Evolutionary conservation across 169 alveolate genomes (phyloP).

Genomic region (Babesia gibsoni): DNA sequence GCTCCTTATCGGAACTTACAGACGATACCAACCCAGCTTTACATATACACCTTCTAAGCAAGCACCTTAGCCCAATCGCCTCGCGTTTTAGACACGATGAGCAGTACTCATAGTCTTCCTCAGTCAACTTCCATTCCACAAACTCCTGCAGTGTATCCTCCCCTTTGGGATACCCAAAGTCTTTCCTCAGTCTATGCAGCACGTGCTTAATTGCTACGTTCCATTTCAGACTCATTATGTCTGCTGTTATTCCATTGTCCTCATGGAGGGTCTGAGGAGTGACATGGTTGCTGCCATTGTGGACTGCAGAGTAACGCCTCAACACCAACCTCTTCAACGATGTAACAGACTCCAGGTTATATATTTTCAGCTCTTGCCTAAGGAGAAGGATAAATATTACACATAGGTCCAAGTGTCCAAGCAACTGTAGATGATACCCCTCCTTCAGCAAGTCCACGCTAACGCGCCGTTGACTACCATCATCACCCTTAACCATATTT

Average conservation of each 20-base stretch:
- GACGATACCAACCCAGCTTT: neutral
- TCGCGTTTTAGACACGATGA: constrained; percentile 30
- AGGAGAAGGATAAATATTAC: constrained; percentile 60
- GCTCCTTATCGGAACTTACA: no score
- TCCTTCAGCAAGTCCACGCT: constrained; percentile 55
- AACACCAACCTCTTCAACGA: constrained; percentile 16
- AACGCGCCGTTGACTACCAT: neutral
- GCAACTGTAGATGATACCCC: constrained; percentile 47
- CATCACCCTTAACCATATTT: no score
- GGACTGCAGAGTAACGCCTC: neutral
- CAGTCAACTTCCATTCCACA: neutral
- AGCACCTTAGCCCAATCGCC: constrained; percentile 26
- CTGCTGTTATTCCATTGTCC: neutral
- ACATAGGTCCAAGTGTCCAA: constrained; percentile 64
- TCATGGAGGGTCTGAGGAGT: neutral
- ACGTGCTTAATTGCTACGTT: neutral
- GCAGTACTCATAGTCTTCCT: constrained; percentile 29
- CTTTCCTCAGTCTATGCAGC: neutral
- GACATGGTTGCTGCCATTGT: no score
- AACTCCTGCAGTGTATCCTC: neutral
- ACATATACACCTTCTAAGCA: constrained; percentile 21
- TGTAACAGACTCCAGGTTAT: constrained; percentile 39
- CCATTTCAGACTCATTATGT: constrained; percentile 13
- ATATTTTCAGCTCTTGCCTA: constrained; percentile 50
- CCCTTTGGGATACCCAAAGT: neutral